phyloP scores from a whole-genome alignment of 176 grass and related monocot species.

The Otatea glauca region DNA sequence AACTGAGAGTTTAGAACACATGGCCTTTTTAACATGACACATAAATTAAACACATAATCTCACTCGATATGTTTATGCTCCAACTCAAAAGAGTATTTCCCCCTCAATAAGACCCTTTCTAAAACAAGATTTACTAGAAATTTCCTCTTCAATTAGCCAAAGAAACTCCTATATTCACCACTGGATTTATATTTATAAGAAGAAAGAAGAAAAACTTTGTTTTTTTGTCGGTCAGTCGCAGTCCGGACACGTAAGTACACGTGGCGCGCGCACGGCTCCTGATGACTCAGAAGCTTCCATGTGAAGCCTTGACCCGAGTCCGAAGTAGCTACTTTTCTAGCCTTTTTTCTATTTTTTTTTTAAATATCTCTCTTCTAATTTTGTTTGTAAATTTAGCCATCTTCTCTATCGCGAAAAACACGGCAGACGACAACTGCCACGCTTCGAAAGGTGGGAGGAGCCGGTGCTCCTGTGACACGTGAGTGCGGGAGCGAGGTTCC shows the following conservation, averaged over 20 bases:
- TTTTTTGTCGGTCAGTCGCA: not conserved
- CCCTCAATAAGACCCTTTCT: not conserved
- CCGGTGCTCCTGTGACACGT: too few relatives aligned
- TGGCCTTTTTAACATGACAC: not conserved
- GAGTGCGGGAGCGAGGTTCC: too few relatives aligned
- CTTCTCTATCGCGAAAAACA: too few relatives aligned
- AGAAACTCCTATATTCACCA: not conserved
- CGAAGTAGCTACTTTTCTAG: too few relatives aligned
- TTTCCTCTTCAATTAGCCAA: not conserved
- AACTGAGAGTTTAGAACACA: not conserved
- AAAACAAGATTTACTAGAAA: not conserved
- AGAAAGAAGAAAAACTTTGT: not conserved
- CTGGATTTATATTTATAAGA: not conserved
- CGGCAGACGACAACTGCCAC: too few relatives aligned
- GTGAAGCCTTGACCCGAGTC: slow-evolving; percentile 35
- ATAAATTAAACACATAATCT: not conserved
- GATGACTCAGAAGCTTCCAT: slow-evolving; percentile 42
- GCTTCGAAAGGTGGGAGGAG: too few relatives aligned
- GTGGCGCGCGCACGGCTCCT: not conserved
- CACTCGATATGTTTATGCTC: not conserved
- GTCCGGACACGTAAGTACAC: slow-evolving; percentile 3
- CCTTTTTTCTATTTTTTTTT: too few relatives aligned
- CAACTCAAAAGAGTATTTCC: not conserved
- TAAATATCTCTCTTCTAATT: too few relatives aligned
- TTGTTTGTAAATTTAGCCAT: too few relatives aligned